phyloP scores from a whole-genome alignment of 371 early-diverging fungal species.

The Dentiscutata heterogama region DNA sequence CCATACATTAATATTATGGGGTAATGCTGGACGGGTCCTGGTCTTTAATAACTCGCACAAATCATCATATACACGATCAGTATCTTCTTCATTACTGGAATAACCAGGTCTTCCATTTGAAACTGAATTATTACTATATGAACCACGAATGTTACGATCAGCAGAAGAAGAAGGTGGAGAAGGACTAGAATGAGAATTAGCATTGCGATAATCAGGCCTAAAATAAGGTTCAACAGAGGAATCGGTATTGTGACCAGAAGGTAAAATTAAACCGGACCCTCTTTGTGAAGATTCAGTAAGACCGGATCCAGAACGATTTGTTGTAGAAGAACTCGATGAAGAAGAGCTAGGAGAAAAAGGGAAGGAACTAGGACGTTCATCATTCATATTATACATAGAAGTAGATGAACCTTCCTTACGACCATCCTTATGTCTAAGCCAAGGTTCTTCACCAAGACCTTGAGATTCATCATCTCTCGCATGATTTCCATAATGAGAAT shows the following conservation, averaged over 20 bases:
- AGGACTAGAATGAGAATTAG: not conserved
- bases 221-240: constrained; percentile 21
- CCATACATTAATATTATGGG: constrained; percentile 18
- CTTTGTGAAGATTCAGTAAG: not conserved
- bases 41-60: constrained; percentile 42
- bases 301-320: constrained; percentile 21
- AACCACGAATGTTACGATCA: not conserved
- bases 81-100: constrained; percentile 28
- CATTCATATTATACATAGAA: not conserved
- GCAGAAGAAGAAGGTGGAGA: not conserved
- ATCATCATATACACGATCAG: constrained; percentile 41
- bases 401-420: constrained; percentile 13
- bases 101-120: constrained; percentile 12
- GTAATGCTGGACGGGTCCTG: constrained; percentile 19
- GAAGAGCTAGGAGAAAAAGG: constrained; percentile 1
- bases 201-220: constrained; percentile 39
- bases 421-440: constrained; percentile 33
- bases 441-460: constrained; percentile 38
- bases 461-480: constrained; percentile 14
- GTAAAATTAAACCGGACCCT: constrained; percentile 5
- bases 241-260: constrained; percentile 30
- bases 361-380: not conserved
- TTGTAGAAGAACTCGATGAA: not conserved
- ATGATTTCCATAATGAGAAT: not conserved
- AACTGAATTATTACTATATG: not conserved